Base-by-base conservation (phyloP, 768 basidiomycete species). In the Mrakia blollopis region DNA sequence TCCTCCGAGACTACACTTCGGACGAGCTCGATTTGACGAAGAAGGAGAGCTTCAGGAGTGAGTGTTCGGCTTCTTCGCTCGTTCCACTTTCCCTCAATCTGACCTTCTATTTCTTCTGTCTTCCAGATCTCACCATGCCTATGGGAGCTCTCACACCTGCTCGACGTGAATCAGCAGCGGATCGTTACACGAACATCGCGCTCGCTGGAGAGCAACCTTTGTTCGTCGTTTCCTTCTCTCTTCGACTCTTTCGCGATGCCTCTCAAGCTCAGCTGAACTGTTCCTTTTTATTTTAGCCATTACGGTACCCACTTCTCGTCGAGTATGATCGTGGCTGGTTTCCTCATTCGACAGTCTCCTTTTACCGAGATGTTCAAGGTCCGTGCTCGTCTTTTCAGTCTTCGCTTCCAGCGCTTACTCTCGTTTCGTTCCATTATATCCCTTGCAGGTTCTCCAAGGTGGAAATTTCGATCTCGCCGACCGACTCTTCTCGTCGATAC, bases 301-400 rank as follows among this genome's bases (percentile, higher is more conserved):
- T 50, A 50, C 16, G 85, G 95, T 61, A 97, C 95, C 0, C 95
- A 98, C 82, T 98, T 94, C 81, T 93, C 92, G 81, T 95, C 93
- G 14, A 95, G 93, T 3, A 97, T 97, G 94, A 96, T 94, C 77
- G 92, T 94, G 63, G 95, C 93, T 85, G 94, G 96, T 80, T 97
- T 92, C 85, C 84, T 96, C 80, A 95, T 98, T 74, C 88, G 95
- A 30, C 85, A 95, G 80, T 89, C 91, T 21, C 95, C 95, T 0
- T 98, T 91, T 82, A 95, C 94, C 35, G 89, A 91, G 81, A 95
- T 96, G 91, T 98, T 95, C 87, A 76, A 76, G 69, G 67, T 74
- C 72, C 47, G 47, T 50, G 44, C 44, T 44, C 44, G 44, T 50
- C 21, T 50, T 18, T 18, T 50, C 47, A 1, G 16, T 50, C 47